A percentile compares a stretch with the other conserved stretches of the same genome.
These are phyloP conservation scores for Rubroshorea leprosula DNA, from an alignment of 345 rosid species.

Conservation along the genomic window DNA sequence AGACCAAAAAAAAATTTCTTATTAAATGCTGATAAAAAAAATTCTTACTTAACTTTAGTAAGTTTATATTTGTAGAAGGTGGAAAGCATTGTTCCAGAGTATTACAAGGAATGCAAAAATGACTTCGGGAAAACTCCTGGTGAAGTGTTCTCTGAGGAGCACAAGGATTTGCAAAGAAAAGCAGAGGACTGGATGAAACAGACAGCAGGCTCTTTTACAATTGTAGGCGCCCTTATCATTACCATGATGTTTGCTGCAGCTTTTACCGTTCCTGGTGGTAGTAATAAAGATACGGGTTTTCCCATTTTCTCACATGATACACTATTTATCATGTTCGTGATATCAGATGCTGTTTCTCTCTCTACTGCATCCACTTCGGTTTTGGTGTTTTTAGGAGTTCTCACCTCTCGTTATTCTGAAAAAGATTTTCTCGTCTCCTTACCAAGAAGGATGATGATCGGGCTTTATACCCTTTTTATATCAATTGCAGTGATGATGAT, in stretches of 20 bases:
- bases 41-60: neutral
- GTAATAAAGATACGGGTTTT: constrained; percentile 11
- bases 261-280: constrained; percentile 42
- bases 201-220: constrained; percentile 36
- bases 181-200: constrained; percentile 43
- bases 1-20: neutral
- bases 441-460: constrained; percentile 32
- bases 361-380: constrained; percentile 34
- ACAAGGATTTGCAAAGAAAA: constrained; percentile 21
- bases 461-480: constrained; percentile 25
- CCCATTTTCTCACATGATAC: constrained; percentile 15
- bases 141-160: constrained; percentile 17
- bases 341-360: constrained; percentile 26
- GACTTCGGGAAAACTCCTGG: constrained; percentile 1
- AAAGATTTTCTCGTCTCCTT: constrained; percentile 32
- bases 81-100: constrained; percentile 10
- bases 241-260: constrained; percentile 40
- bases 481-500: constrained; percentile 38
- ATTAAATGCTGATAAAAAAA: neutral
- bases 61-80: constrained; percentile 9
- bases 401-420: constrained; percentile 39
- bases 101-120: constrained; percentile 5
- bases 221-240: constrained; percentile 37
- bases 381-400: constrained; percentile 32
- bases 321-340: constrained; percentile 22